Evolutionary conservation across 306 rosid species (phyloP).

Genomic region (Purshia tridentata): DNA sequence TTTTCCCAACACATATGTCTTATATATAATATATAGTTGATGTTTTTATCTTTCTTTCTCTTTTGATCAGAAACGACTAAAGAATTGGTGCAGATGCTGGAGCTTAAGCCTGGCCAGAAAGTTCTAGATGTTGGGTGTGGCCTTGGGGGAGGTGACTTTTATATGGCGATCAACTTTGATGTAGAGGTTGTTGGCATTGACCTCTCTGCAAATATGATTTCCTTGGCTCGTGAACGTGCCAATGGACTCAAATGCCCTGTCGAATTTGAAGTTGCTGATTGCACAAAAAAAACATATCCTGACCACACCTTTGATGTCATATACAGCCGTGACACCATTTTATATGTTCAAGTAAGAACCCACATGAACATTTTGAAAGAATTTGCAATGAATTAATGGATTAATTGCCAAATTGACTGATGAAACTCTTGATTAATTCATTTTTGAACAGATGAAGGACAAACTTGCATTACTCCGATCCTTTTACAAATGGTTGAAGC

Average conservation of each 20-base stretch:
- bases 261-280: conserved; percentile 92
- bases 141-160: conserved; percentile 92
- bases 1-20: background rate
- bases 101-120: conserved; percentile 75
- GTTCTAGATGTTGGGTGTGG: conserved; percentile 98
- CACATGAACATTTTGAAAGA: background rate
- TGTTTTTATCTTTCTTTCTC: background rate
- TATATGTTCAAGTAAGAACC: conserved; percentile 70
- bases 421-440: too few species aligned
- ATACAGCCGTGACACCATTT: conserved; percentile 81
- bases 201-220: conserved; percentile 89
- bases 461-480: conserved; percentile 70
- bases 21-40: too few species aligned
- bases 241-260: conserved; percentile 71
- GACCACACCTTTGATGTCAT: conserved; percentile 71
- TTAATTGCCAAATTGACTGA: too few species aligned
- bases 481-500: conserved; percentile 87
- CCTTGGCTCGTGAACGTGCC: conserved; percentile 80
- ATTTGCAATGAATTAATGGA: too few species aligned
- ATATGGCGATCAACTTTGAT: conserved; percentile 80
- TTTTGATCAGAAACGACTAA: conserved; percentile 75
- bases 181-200: conserved; percentile 90
- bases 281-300: conserved; percentile 70
- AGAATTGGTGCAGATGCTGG: conserved; percentile 70
- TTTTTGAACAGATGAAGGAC: conserved; percentile 46